Base-by-base conservation (phyloP, 163 green algal genomes). In the Prototheca cutis region DNA sequence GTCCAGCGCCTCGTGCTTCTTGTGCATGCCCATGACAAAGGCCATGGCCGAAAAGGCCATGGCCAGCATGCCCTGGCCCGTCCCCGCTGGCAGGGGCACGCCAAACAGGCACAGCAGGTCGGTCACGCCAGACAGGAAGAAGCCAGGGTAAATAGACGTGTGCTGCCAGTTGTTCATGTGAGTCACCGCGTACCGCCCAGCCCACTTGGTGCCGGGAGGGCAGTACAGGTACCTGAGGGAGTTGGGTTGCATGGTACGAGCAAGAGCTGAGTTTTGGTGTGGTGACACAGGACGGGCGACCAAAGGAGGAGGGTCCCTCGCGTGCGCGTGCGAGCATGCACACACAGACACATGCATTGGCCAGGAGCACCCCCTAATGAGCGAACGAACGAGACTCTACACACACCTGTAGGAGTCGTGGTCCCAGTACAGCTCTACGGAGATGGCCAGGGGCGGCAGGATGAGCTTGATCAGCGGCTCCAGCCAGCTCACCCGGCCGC, bases 81-180 rank as follows among this genome's bases (percentile, higher is more conserved):
- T 68, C n/a, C 75, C 69, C 1, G 47, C 6, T 0, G 72, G 68
- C 19, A 83, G 53, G 29, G 48, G 49, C 15, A 75, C 47, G 1
- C 34, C n/a, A 5, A 34, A 48, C 42, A 51, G n/a, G 47, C 57
- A 47, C 15, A 73, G 27, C 8, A 78, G 29, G 58, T 83, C 73
- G 2, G 77, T 55, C 0, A 78, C 2, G 4, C 68, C 75, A 52
- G 62, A 58, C 6, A 78, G 52, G 27, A 83, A n/a, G 31, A 80
- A 63, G 18, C 40, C 58, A 25, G 75, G 75, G 36, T 83, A 83
- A 23, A 53, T 65, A 5, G 63, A 54, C 23, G 75, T 58, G 58
- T 83, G 75, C 56, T 83, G 75, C 66, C 66, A 81, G 59, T 82
- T 82, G 53, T 80, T 72, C 47, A 80, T 34, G 55, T 83, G 59